phyloP scores from a whole-genome alignment of 2,329 filamentous ascomycete genomes.

The Sclerotinia nivalis region DNA sequence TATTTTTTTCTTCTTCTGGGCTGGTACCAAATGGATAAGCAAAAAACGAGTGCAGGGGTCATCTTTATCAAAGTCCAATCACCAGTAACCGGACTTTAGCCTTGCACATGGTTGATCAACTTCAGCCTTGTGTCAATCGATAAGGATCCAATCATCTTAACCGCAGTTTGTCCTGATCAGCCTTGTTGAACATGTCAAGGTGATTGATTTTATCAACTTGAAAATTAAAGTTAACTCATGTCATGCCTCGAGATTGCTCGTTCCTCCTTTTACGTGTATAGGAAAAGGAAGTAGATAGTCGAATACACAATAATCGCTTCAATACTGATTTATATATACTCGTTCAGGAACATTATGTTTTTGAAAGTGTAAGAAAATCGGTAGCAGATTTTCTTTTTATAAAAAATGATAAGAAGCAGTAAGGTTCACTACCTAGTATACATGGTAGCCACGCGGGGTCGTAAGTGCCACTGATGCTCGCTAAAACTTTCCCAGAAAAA shows the following conservation, averaged over 20 bases:
- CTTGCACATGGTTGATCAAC: background rate
- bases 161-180: background rate
- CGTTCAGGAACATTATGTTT: too few relatives aligned
- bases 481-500: constrained; percentile 4
- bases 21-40: constrained; percentile 1
- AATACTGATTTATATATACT: too few relatives aligned
- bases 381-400: too few relatives aligned
- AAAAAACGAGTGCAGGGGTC: background rate
- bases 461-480: background rate
- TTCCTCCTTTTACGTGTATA: too few relatives aligned
- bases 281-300: too few relatives aligned
- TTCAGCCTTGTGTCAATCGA: too few relatives aligned
- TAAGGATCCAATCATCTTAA: background rate
- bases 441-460: background rate
- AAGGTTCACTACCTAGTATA: too few relatives aligned
- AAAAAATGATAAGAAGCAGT: too few relatives aligned
- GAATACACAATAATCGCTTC: too few relatives aligned
- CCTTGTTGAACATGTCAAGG: background rate
- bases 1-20: background rate
- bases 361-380: too few relatives aligned
- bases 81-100: background rate
- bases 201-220: background rate
- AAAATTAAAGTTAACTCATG: too few relatives aligned
- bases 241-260: too few relatives aligned
- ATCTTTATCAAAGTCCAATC: background rate